Percentiles rank a stretch among this genome's conserved stretches.
Evolutionary conservation across 768 basidiomycete species (phyloP).

Genomic region (Aureoboletus auriporus): DNA sequence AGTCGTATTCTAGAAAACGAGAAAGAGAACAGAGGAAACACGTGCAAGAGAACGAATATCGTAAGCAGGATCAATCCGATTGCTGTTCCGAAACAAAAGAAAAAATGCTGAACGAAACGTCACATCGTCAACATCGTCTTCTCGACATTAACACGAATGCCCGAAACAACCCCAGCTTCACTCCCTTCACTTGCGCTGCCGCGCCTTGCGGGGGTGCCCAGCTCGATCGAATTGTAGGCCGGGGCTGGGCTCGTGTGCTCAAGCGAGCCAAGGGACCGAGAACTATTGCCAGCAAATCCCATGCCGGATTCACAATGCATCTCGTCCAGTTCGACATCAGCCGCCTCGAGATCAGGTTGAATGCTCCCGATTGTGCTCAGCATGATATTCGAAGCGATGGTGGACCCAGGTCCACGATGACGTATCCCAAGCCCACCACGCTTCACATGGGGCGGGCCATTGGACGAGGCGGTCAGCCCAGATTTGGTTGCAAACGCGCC

Average conservation of each 20-base stretch:
- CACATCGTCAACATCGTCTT: slow-evolving; percentile 52
- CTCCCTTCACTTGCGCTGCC: slow-evolving; percentile 21
- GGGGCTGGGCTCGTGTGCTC: slow-evolving; percentile 47
- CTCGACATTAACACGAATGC: slow-evolving; percentile 61
- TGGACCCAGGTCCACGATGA: slow-evolving; percentile 49
- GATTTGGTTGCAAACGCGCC: slow-evolving; percentile 66
- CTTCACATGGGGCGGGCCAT: slow-evolving; percentile 20
- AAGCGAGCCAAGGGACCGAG: slow-evolving; percentile 29
- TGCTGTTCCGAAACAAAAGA: slow-evolving; percentile 21
- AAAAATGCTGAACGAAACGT: slow-evolving; percentile 6
- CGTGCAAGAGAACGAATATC: slow-evolving; percentile 21
- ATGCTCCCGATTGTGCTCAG: slow-evolving; percentile 63
- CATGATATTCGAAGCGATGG: slow-evolving; percentile 59
- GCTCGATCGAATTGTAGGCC: slow-evolving; percentile 44
- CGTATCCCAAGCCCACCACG: slow-evolving; percentile 39
- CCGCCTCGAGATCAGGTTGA: slow-evolving; percentile 48
- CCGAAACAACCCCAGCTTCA: slow-evolving; percentile 24
- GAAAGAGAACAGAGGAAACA: slow-evolving; percentile 10
- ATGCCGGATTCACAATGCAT: slow-evolving; percentile 47
- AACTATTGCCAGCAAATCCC: slow-evolving; percentile 47
- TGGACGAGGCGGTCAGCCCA: slow-evolving; percentile 29
- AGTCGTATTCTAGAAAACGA: slow-evolving; percentile 20
- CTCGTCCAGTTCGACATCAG: slow-evolving; percentile 55
- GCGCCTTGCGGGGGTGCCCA: slow-evolving; percentile 14
- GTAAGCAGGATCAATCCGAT: slow-evolving; percentile 25